These are phyloP conservation scores for Rehmannia glutinosa DNA, from an alignment of 257 asterid genomes.

Conservation along the genomic window DNA sequence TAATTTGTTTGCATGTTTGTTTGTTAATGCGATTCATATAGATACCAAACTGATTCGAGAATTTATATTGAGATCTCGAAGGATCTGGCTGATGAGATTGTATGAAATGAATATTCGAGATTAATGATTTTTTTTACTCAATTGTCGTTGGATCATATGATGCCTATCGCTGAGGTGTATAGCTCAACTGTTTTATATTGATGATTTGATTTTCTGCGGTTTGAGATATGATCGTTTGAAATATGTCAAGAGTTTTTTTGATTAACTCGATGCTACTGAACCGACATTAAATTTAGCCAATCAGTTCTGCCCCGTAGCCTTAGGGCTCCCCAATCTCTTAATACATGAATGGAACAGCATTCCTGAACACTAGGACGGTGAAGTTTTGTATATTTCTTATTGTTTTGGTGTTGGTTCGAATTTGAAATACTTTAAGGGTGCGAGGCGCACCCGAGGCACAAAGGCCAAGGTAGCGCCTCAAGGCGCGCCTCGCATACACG, in stretches of 20 bases:
- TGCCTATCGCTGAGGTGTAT: not conserved
- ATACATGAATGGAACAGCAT: not conserved
- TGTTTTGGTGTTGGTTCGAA: not conserved
- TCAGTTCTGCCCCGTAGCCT: too few relatives aligned
- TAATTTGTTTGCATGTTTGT: slow-evolving; percentile 7
- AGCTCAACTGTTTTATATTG: slow-evolving; percentile 1
- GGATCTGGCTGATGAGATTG: slow-evolving; percentile 19
- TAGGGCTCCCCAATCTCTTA: too few relatives aligned
- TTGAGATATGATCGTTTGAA: not conserved
- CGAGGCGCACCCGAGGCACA: too few relatives aligned
- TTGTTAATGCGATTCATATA: slow-evolving; percentile 10
- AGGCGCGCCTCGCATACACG: too few relatives aligned
- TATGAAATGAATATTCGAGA: not conserved
- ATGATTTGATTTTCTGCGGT: not conserved
- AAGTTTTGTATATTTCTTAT: not conserved
- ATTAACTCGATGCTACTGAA: not conserved
- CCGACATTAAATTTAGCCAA: too few relatives aligned
- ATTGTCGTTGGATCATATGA: slow-evolving; percentile 11
- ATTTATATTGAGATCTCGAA: slow-evolving; percentile 6
- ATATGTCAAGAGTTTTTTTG: not conserved
- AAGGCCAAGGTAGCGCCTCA: too few relatives aligned
- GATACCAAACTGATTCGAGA: not conserved
- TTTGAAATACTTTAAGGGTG: not conserved
- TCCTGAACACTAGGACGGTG: not conserved
- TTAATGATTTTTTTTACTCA: slow-evolving; percentile 6